Conservation (phyloP, 495 filamentous ascomycete species). For the Penicillium cataractarum region DNA sequence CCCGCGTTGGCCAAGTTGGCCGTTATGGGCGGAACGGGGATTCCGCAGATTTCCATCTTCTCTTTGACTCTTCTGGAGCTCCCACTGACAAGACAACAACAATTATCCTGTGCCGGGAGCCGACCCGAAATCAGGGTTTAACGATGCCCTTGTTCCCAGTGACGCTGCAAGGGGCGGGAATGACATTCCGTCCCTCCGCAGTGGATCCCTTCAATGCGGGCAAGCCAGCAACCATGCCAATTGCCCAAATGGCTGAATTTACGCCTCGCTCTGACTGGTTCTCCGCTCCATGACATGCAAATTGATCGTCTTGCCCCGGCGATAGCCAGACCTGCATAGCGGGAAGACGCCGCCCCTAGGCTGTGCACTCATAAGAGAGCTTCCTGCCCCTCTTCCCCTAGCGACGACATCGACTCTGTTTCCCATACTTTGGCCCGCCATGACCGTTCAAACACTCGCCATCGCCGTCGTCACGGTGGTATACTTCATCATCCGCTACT, state of each 20-base stretch:
- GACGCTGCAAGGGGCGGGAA: neutral
- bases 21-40: constrained; percentile 4
- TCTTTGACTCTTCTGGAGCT: too few relatives aligned
- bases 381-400: neutral
- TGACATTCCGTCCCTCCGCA: neutral
- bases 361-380: constrained; percentile 11
- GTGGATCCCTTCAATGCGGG: neutral
- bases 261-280: neutral
- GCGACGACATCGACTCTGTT: neutral
- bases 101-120: too few relatives aligned
- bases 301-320: neutral
- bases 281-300: too few relatives aligned
- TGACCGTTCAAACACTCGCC: constrained; percentile 49
- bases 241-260: neutral
- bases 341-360: constrained; percentile 1
- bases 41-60: too few relatives aligned
- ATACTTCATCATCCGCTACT: constrained; percentile 56
- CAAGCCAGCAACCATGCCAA: neutral
- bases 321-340: constrained; percentile 6
- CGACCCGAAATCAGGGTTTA: too few relatives aligned
- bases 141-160: too few relatives aligned
- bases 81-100: too few relatives aligned
- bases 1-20: neutral
- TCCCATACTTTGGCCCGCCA: constrained; percentile 18
- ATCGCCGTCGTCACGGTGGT: constrained; percentile 46